Percentiles rank a stretch among this genome's conserved stretches.
These are phyloP conservation scores for Yarrowia alimentaria DNA, from an alignment of 805 yeast species.

Conservation along the genomic window DNA sequence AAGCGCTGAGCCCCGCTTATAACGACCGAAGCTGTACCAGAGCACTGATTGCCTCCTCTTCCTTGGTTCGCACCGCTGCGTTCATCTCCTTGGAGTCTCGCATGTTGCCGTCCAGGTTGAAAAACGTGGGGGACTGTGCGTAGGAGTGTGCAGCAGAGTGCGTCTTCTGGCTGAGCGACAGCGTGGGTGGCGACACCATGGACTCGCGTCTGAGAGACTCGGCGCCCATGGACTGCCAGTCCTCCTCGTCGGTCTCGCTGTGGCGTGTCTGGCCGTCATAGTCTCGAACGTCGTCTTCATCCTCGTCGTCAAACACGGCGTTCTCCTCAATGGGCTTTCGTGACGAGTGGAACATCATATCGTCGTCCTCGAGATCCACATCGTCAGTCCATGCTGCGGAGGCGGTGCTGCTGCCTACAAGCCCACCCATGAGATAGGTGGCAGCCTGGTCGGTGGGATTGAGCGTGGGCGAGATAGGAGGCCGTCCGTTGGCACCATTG, in stretches of 20 bases:
- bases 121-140: slow-evolving; percentile 22
- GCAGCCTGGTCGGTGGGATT: slow-evolving; percentile 37
- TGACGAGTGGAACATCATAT: slow-evolving; percentile 38
- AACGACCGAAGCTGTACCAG: slow-evolving; percentile 36
- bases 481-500: slow-evolving; percentile 29
- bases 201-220: slow-evolving; percentile 50
- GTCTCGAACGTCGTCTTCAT: slow-evolving; percentile 37
- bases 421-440: slow-evolving; percentile 32
- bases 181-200: slow-evolving; percentile 21
- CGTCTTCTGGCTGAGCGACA: slow-evolving; percentile 24
- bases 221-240: slow-evolving; percentile 91
- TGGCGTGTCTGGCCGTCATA: slow-evolving; percentile 35
- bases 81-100: slow-evolving; percentile 22
- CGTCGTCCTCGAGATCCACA: slow-evolving; percentile 38
- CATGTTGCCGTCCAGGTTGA: slow-evolving; percentile 26
- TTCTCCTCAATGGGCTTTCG: slow-evolving; percentile 25
- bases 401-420: slow-evolving; percentile 7
- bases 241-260: slow-evolving; percentile 93
- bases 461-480: slow-evolving; percentile 41
- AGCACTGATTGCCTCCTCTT: slow-evolving; percentile 63
- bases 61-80: slow-evolving; percentile 35
- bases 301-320: slow-evolving; percentile 33
- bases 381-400: slow-evolving; percentile 36
- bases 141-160: slow-evolving; percentile 11
- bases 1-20: too few relatives aligned